phyloP scores from a whole-genome alignment of 2,329 filamentous ascomycete genomes.

The Colletotrichum endophyticum region DNA sequence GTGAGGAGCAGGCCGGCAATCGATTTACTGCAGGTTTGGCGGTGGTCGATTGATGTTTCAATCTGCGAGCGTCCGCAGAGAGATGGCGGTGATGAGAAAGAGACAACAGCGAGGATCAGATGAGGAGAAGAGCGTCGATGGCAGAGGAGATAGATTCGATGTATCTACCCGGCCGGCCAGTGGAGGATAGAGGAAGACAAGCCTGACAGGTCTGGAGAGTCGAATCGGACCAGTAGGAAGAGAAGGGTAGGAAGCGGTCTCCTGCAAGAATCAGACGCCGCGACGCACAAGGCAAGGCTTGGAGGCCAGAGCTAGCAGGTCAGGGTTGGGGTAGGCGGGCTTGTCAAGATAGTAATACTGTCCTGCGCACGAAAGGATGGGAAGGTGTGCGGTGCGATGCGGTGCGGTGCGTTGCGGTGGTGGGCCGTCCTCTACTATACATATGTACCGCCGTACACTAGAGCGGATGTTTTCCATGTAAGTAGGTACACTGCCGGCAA shows the following conservation, averaged over 20 bases:
- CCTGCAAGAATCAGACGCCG: conserved; percentile 24
- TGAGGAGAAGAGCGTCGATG: not conserved
- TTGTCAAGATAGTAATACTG: conserved; percentile 20
- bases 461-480: conserved; percentile 4
- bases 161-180: conserved; percentile 7
- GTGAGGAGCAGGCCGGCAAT: not conserved
- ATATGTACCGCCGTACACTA: conserved; percentile 20
- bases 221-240: conserved; percentile 18
- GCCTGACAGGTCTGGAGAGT: conserved; percentile 1
- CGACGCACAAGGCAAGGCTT: conserved; percentile 20
- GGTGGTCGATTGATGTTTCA: not conserved
- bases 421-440: conserved; percentile 16
- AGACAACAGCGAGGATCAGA: not conserved
- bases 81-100: not conserved
- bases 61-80: not conserved
- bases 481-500: conserved; percentile 17
- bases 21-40: not conserved
- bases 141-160: not conserved
- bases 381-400: not conserved
- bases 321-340: conserved; percentile 18
- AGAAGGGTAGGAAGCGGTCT: conserved; percentile 4
- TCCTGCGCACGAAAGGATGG: conserved; percentile 7
- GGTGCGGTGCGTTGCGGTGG: not conserved
- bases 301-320: conserved; percentile 6
- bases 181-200: not conserved